phyloP scores from a whole-genome alignment of 208 protist species.

The Crithidia mellificae region DNA sequence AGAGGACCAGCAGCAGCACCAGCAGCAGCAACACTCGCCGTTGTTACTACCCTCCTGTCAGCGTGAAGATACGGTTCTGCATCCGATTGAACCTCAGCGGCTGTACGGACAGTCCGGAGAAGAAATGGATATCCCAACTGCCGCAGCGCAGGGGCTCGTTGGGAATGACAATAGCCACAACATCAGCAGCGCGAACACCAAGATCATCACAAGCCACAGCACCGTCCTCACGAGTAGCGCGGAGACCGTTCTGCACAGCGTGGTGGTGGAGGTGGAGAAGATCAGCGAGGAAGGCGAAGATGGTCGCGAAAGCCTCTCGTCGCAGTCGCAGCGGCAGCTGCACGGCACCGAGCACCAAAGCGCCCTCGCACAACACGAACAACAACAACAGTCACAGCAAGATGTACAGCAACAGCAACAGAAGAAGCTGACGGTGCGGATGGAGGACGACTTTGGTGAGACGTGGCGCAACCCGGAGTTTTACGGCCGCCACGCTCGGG shows the following conservation, averaged over 20 bases:
- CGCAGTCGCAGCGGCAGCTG: neutral
- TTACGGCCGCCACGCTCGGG: slow-evolving; percentile 3
- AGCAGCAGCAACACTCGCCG: neutral
- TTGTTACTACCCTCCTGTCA: neutral
- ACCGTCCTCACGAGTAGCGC: neutral
- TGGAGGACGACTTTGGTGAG: slow-evolving; percentile 15
- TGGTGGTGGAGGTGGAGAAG: neutral
- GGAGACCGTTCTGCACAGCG: neutral
- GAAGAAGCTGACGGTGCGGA: neutral
- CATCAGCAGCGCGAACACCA: too few species aligned
- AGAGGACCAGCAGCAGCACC: too few species aligned
- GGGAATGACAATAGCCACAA: too few species aligned
- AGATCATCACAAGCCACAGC: too few species aligned
- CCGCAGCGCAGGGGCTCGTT: too few species aligned
- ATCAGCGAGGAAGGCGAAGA: neutral
- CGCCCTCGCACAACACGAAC: neutral
- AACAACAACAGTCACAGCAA: too few species aligned
- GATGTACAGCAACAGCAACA: neutral
- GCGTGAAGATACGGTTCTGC: neutral
- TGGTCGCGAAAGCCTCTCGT: neutral
- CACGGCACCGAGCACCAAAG: neutral
- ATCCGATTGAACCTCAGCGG: neutral
- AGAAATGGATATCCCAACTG: too few species aligned
- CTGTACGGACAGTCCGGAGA: neutral
- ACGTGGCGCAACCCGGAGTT: slow-evolving; percentile 17